Conservation (phyloP, 805 yeast genomes). For the Wickerhamiella sorbophila region DNA sequence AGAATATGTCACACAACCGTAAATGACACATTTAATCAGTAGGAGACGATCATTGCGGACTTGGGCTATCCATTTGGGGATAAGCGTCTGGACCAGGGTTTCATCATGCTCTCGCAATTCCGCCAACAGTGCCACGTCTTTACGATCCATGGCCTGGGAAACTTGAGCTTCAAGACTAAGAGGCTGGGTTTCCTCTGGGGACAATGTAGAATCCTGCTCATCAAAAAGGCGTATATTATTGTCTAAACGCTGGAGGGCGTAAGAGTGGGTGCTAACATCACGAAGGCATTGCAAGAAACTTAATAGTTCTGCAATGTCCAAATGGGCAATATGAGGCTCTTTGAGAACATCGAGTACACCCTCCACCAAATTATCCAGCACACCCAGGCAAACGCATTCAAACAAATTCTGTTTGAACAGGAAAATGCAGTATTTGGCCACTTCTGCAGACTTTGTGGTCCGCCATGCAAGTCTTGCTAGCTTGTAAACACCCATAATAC, state of each 20-base stretch:
- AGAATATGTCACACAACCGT: background rate
- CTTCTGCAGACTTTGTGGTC: background rate
- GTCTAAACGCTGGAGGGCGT: background rate
- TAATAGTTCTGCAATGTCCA: background rate
- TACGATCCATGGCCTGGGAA: background rate
- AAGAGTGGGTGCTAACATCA: background rate
- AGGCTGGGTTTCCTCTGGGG: background rate
- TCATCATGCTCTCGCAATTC: background rate
- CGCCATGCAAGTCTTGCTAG: background rate
- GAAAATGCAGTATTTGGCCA: background rate
- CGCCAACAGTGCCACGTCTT: background rate
- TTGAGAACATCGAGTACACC: background rate
- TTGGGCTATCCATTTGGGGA: background rate
- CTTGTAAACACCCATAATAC: background rate
- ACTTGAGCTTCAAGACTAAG: background rate
- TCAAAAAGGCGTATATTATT: background rate
- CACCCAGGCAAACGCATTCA: background rate
- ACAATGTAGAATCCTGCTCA: background rate
- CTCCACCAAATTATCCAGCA: background rate
- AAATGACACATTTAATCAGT: background rate
- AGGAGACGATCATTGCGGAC: background rate
- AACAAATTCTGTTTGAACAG: background rate
- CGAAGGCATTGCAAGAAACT: background rate
- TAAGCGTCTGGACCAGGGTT: background rate
- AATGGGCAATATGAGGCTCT: background rate